phyloP scores from a whole-genome alignment of 495 filamentous ascomycete genomes.

The Wilcoxina mikolae region DNA sequence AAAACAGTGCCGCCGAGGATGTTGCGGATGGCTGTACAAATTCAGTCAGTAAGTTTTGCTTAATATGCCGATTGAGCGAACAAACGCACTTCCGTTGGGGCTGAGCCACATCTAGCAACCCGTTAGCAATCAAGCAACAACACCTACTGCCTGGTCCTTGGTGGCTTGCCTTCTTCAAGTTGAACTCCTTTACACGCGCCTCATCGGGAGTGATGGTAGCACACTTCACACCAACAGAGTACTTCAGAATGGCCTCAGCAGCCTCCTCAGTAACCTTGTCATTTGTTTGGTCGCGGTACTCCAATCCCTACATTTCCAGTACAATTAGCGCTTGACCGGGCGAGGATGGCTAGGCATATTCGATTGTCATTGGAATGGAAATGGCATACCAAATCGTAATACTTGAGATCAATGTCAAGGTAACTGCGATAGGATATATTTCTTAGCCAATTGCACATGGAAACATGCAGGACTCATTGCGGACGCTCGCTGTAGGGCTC shows the following conservation, averaged over 20 bases:
- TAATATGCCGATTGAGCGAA: neutral
- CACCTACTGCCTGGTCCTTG: neutral
- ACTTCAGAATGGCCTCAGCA: conserved; percentile 96
- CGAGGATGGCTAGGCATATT: neutral
- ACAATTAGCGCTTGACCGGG: neutral
- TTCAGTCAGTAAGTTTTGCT: neutral
- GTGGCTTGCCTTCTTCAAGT: conserved; percentile 79
- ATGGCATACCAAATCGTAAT: conserved; percentile 67
- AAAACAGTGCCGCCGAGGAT: conserved; percentile 91
- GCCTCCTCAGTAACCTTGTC: conserved; percentile 90
- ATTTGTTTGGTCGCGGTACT: conserved; percentile 88
- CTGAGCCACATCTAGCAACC: conserved; percentile 75
- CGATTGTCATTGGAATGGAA: neutral
- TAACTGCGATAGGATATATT: conserved; percentile 37
- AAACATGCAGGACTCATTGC: neutral
- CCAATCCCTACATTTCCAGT: conserved; percentile 50
- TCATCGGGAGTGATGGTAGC: conserved; percentile 98
- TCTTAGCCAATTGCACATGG: neutral
- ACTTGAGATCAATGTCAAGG: conserved; percentile 94
- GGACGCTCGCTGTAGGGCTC: neutral
- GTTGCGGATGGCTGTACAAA: conserved; percentile 62
- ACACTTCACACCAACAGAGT: conserved; percentile 96
- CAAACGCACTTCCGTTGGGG: conserved; percentile 60
- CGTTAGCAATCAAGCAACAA: conserved; percentile 6
- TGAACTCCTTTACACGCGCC: conserved; percentile 89